Conservation (phyloP, 768 basidiomycete species). For the Artomyces pyxidatus region DNA sequence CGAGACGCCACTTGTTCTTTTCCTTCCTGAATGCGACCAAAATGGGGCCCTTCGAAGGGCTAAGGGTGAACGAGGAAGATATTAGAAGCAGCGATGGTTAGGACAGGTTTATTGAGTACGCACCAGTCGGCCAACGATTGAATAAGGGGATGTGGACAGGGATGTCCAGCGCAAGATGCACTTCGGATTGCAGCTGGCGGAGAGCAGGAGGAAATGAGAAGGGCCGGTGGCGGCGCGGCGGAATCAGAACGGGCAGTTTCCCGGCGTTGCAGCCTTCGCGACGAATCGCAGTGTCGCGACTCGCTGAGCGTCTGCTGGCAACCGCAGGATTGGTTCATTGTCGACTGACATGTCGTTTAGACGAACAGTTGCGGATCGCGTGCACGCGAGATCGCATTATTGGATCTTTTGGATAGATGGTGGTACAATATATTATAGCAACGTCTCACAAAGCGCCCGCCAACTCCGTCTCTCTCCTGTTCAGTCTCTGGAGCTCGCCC, state of each 20-base stretch:
- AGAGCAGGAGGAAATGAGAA: background rate
- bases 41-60: background rate
- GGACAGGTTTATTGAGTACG: background rate
- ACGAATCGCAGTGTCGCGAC: background rate
- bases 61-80: background rate
- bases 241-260: background rate
- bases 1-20: conserved; percentile 39
- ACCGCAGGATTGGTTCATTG: too few relatives aligned
- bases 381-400: too few relatives aligned
- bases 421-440: background rate
- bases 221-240: background rate
- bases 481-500: conserved; percentile 60
- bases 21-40: background rate
- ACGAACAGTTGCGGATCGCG: too few relatives aligned
- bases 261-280: background rate
- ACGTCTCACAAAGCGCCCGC: conserved; percentile 25
- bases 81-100: background rate
- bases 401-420: too few relatives aligned
- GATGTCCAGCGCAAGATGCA: background rate
- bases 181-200: background rate
- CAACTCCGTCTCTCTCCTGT: conserved; percentile 54
- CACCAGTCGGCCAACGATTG: background rate
- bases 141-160: background rate
- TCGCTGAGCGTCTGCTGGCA: too few relatives aligned
- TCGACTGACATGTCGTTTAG: too few relatives aligned